These are phyloP conservation scores for Monosporozyma aerobia DNA, from an alignment of 805 yeast species.

Conservation along the genomic window DNA sequence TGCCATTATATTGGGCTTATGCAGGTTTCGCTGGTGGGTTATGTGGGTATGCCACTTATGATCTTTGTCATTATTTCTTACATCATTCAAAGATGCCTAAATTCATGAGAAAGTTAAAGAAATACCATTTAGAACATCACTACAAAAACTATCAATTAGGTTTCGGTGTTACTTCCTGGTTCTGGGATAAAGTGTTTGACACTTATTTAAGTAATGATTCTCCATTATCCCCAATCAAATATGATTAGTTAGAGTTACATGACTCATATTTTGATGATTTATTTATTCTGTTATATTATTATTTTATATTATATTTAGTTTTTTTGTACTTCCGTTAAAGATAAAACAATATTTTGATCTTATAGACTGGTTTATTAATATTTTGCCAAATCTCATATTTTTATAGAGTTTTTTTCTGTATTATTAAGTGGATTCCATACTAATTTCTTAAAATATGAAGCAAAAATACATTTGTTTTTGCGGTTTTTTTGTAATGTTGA, in stretches of 20 bases:
- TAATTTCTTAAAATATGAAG: too few relatives aligned
- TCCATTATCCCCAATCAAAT: slow-evolving; percentile 30
- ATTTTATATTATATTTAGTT: neutral
- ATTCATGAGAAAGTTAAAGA: slow-evolving; percentile 69
- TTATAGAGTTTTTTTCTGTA: too few relatives aligned
- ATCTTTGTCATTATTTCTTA: slow-evolving; percentile 84
- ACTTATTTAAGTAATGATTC: slow-evolving; percentile 52
- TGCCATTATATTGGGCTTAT: slow-evolving; percentile 81
- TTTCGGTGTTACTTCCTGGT: slow-evolving; percentile 87
- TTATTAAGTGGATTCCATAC: too few relatives aligned
- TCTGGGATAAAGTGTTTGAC: slow-evolving; percentile 90
- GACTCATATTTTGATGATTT: neutral
- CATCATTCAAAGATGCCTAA: slow-evolving; percentile 82
- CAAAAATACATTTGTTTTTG: too few relatives aligned
- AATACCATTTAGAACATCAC: slow-evolving; percentile 93
- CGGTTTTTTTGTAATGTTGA: too few relatives aligned
- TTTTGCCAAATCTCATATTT: too few relatives aligned
- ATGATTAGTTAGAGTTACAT: slow-evolving; percentile 12
- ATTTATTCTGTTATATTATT: neutral
- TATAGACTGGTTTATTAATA: too few relatives aligned
- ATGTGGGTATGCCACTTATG: slow-evolving; percentile 87
- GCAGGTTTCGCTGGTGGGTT: slow-evolving; percentile 94
- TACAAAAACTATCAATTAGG: slow-evolving; percentile 95
- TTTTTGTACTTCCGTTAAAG: neutral
- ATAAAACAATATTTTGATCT: neutral